A percentile compares a stretch with the other conserved stretches of the same genome.
phyloP scores from a whole-genome alignment of 768 basidiomycete species.

The Mycena sanguinolenta region DNA sequence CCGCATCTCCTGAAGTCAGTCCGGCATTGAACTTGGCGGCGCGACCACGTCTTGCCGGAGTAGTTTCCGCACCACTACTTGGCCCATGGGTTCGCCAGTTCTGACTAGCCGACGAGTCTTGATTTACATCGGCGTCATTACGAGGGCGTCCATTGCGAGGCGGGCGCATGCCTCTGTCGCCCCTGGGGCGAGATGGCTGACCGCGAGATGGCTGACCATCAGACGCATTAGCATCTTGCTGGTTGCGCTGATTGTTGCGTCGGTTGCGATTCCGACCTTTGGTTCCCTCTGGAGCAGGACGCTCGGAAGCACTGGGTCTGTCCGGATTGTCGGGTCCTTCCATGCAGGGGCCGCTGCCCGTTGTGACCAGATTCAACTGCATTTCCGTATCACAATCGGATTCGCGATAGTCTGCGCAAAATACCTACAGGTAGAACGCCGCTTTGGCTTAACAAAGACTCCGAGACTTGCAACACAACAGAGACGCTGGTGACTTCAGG shows the following conservation, averaged over 20 bases:
- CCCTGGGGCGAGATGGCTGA: not conserved
- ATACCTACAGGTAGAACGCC: constrained; percentile 1
- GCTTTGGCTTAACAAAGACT: not conserved
- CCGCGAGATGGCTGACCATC: not conserved
- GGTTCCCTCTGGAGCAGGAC: constrained; percentile 29
- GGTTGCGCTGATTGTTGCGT: constrained; percentile 30
- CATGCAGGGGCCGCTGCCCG: constrained; percentile 25
- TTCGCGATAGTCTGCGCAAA: not conserved
- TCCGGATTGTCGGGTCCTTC: constrained; percentile 36
- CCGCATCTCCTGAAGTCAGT: constrained; percentile 43
- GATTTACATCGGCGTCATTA: constrained; percentile 2
- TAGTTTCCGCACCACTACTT: not conserved
- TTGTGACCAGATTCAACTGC: constrained; percentile 25
- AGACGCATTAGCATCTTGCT: constrained; percentile 15
- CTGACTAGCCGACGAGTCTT: constrained; percentile 3
- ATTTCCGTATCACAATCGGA: constrained; percentile 1
- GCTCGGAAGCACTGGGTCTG: constrained; percentile 22
- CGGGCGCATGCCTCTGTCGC: not conserved
- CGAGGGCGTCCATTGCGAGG: constrained; percentile 13
- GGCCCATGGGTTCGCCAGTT: constrained; percentile 22
- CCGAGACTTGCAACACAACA: not conserved
- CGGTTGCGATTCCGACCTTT: constrained; percentile 31
- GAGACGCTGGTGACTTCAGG: not conserved
- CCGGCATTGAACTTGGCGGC: constrained; percentile 52
- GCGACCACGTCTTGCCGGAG: constrained; percentile 39